Percentiles rank a stretch among this genome's conserved stretches.
These are phyloP conservation scores for Tolypocladium cylindrosporum DNA, from an alignment of 2,329 filamentous ascomycete genomes.

Conservation along the genomic window DNA sequence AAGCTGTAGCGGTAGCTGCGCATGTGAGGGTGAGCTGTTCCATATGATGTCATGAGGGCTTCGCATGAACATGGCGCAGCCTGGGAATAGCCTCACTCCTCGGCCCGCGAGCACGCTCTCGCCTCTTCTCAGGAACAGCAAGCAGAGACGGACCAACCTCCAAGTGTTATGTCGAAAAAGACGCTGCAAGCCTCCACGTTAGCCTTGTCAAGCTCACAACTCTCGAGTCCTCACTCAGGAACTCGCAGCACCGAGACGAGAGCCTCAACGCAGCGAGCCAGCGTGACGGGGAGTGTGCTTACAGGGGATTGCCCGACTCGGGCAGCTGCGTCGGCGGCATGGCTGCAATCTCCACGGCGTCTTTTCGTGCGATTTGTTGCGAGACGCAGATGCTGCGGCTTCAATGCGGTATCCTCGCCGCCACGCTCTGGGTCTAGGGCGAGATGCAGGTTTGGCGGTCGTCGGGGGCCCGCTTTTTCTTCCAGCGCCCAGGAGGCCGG, in stretches of 20 bases:
- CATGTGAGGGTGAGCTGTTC: neutral
- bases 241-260: neutral
- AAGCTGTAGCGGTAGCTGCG: too few relatives aligned
- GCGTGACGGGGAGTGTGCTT: constrained; percentile 13
- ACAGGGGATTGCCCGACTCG: constrained; percentile 37
- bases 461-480: neutral
- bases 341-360: neutral
- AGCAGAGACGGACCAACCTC: constrained; percentile 42
- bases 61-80: neutral
- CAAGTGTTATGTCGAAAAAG: constrained; percentile 72
- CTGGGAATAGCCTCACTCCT: neutral
- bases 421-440: neutral
- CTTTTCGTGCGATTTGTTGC: neutral
- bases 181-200: constrained; percentile 29
- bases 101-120: neutral
- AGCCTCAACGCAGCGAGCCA: too few relatives aligned
- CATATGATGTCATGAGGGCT: neutral
- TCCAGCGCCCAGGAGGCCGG: too few relatives aligned
- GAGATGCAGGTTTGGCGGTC: neutral
- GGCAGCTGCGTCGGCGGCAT: constrained; percentile 37
- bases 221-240: neutral
- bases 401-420: neutral
- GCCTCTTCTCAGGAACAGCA: neutral
- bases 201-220: neutral
- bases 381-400: neutral